A percentile compares a stretch with the other conserved stretches of the same genome.
Evolutionary conservation across 2,329 filamentous ascomycete species (phyloP).

Genomic region (Chrysoporthe puriensis): DNA sequence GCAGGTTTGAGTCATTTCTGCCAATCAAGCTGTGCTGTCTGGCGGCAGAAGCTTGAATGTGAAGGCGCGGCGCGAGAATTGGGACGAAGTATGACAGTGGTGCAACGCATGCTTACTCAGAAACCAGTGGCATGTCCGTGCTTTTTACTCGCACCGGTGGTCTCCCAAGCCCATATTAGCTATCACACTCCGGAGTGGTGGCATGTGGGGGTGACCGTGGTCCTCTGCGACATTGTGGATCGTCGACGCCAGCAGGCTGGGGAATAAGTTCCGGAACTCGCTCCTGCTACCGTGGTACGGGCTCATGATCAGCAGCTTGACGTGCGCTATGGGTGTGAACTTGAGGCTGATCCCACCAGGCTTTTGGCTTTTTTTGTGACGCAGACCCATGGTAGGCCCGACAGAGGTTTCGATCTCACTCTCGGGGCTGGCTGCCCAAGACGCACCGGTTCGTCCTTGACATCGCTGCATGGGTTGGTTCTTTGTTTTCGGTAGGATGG

Average conservation of each 20-base stretch:
- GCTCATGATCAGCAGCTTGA: background rate
- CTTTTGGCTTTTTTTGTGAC: background rate
- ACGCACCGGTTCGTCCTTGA: background rate
- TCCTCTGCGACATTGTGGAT: background rate
- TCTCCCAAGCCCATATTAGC: background rate
- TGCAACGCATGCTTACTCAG: background rate
- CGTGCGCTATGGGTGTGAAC: background rate
- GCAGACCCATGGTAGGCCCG: background rate
- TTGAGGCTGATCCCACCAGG: background rate
- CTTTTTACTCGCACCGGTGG: background rate
- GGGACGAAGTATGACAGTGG: background rate
- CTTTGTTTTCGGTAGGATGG: slow-evolving; percentile 18
- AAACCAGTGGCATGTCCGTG: background rate
- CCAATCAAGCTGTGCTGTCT: background rate
- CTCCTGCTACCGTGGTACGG: background rate
- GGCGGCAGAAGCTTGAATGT: background rate
- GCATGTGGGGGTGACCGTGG: background rate
- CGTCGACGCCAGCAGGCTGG: background rate
- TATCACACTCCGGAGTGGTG: background rate
- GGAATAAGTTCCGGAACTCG: background rate
- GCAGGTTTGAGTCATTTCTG: slow-evolving; percentile 7
- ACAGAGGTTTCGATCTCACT: background rate
- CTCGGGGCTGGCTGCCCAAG: background rate
- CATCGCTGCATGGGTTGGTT: background rate
- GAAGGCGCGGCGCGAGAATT: background rate